Evolutionary conservation across 2,329 filamentous ascomycete genomes (phyloP), one percentile per base, ranked within the genome.

Genomic region (Fusarium xylarioides): DNA sequence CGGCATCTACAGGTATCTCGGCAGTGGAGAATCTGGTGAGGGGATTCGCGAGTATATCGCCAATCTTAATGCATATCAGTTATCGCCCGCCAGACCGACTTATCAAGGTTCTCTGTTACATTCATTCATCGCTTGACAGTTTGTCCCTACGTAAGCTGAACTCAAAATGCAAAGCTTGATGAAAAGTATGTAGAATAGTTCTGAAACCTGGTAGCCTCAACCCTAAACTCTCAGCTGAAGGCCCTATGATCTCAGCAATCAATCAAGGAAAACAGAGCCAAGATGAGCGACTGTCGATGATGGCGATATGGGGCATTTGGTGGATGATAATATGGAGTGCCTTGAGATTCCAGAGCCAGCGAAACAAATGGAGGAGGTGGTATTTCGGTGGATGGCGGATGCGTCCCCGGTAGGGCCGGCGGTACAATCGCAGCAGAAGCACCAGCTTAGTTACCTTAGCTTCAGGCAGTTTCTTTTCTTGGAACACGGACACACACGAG

Each of bases 271-370:
- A 37, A 37, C 32, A 38, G 43, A 50, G 42, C 28, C 38, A 53
- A 26, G 28, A 35, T 35, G 42, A 57, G 26, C 30, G 23, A 37
- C 59, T 26, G 49, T 54, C 30, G 32, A 55, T 55, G 55, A 74
- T 74, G 67, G 66, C 57, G 42, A 61, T 34, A 71, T 47, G 54
- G 57, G 47, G 30, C 50, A 54, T 50, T 30, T 54, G 21, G 71
- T 73, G 71, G 70, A 74, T 71, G 70, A 74, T 71, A 68, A 10
- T 43, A 70, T 37, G 54, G 60, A 60, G 58, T 38, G 54, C 21
- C 40, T 46, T 46, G 32, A 21, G 40, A 70, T 66, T 71, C 66
- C 58, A 68, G 70, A 53, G 53, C 63, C 37, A 59, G 44, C 47
- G 43, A 50, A 70, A 68, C 63, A 70, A 68, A 71, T 59, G 47